Base-by-base conservation (phyloP, 495 filamentous ascomycete genomes). In the Aspergillus coremiiformis region DNA sequence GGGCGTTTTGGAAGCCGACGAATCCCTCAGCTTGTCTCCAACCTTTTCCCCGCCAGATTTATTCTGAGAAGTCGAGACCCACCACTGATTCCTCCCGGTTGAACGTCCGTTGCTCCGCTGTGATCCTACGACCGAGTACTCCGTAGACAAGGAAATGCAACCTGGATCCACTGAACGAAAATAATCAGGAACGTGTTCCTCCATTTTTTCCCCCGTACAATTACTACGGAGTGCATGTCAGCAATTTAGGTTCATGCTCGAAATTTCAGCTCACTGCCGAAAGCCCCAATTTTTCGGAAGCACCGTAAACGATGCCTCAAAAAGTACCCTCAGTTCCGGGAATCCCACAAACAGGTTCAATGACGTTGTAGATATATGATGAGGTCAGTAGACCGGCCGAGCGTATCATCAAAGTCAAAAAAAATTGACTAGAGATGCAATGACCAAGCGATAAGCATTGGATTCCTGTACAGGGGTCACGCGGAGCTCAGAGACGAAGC, bases 101-200 rank as follows among this genome's bases (percentile, higher is more conserved):
- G 37, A 41, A 21, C 37, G 37, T 41, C 37, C 15, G 4, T 20
- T 20, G 14, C 17, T 41, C 37, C 17, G 37, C 37, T 10, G 19
- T 41, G 37, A 29, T 51, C 10, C 9, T 17, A n/a, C n/a, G n/a
- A n/a, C n/a, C n/a, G n/a, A n/a, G n/a, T n/a, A n/a, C n/a, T n/a
- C n/a, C n/a, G n/a, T n/a, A n/a, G n/a, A n/a, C n/a, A n/a, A n/a
- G n/a, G n/a, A n/a, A 14, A 21, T 45, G 43, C 43, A 45, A 45
- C 43, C 23, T 45, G 23, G 43, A 26, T 45, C 43, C 43, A 45
- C 43, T 29, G 2, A 22, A 45, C 43, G 43, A 45, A 45, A 45
- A 45, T 45, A 30, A 45, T 45, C 43, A 45, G 43, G 43, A 45
- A 29, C 43, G 15, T 1, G 14, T 45, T 12, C 43, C 9, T 10